phyloP scores from a whole-genome alignment of 352 stramenopile species.

The Globisporangium cederbergense region DNA sequence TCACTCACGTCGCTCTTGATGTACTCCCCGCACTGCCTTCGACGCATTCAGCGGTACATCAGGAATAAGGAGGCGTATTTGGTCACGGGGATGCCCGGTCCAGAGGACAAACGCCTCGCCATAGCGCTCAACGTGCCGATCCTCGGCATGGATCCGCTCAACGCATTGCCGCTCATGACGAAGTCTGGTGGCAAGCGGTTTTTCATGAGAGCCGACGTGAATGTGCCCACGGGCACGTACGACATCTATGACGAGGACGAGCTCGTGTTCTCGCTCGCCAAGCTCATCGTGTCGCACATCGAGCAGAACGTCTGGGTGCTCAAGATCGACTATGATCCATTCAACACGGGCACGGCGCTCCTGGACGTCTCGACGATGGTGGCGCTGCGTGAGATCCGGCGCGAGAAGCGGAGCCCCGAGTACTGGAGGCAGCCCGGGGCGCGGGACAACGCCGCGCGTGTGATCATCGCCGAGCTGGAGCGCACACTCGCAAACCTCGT shows the following conservation, averaged over 20 bases:
- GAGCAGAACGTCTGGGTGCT: slow-evolving; percentile 78
- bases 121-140: slow-evolving; percentile 76
- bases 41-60: slow-evolving; percentile 56
- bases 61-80: slow-evolving; percentile 70
- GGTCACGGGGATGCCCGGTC: slow-evolving; percentile 65
- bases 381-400: slow-evolving; percentile 56
- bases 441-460: slow-evolving; percentile 52
- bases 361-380: slow-evolving; percentile 65
- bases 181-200: slow-evolving; percentile 78
- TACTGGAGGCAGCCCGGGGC: slow-evolving; percentile 70
- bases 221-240: slow-evolving; percentile 81
- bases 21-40: slow-evolving; percentile 82
- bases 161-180: slow-evolving; percentile 54
- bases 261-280: slow-evolving; percentile 73
- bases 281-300: slow-evolving; percentile 83
- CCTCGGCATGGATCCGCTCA: slow-evolving; percentile 52
- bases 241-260: slow-evolving; percentile 90
- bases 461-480: slow-evolving; percentile 58
- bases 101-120: slow-evolving; percentile 79
- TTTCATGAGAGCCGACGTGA: slow-evolving; percentile 84
- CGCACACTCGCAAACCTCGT: slow-evolving; percentile 29
- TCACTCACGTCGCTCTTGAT: slow-evolving; percentile 77
- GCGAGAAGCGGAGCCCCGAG: slow-evolving; percentile 55
- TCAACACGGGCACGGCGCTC: slow-evolving; percentile 51
- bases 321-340: slow-evolving; percentile 78